phyloP scores from a whole-genome alignment of 2,329 filamentous ascomycete species.

The Sclerotinia nivalis region DNA sequence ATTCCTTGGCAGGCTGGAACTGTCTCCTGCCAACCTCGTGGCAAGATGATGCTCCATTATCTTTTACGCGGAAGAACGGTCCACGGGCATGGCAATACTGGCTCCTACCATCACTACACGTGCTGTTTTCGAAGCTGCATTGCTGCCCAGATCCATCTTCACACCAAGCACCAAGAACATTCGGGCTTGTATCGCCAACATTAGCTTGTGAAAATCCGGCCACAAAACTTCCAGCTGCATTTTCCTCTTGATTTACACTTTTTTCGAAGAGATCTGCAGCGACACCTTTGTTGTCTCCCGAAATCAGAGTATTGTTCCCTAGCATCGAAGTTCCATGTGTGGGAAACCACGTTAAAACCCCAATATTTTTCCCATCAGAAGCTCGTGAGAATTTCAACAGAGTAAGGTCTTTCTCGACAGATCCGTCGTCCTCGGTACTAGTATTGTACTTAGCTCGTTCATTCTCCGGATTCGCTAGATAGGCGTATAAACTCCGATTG shows the following conservation, averaged over 20 bases:
- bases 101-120: slow-evolving; percentile 70
- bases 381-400: slow-evolving; percentile 75
- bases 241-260: slow-evolving; percentile 55
- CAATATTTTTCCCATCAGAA: slow-evolving; percentile 74
- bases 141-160: slow-evolving; percentile 75
- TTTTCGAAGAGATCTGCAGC: slow-evolving; percentile 84
- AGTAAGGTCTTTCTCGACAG: slow-evolving; percentile 74
- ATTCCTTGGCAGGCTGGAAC: slow-evolving; percentile 58
- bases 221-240: slow-evolving; percentile 69
- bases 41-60: slow-evolving; percentile 72
- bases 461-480: slow-evolving; percentile 77
- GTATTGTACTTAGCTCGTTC: slow-evolving; percentile 70
- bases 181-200: slow-evolving; percentile 88
- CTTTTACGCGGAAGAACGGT: slow-evolving; percentile 65
- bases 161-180: slow-evolving; percentile 83
- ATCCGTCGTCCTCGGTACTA: slow-evolving; percentile 54
- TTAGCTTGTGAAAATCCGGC: slow-evolving; percentile 91
- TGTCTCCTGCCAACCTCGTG: slow-evolving; percentile 77
- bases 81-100: slow-evolving; percentile 74
- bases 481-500: slow-evolving; percentile 86
- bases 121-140: slow-evolving; percentile 80
- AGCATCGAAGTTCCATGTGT: slow-evolving; percentile 90
- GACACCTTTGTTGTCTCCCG: slow-evolving; percentile 96
- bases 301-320: slow-evolving; percentile 86
- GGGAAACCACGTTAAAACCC: slow-evolving; percentile 86